Base-by-base conservation (phyloP, 164 flowering plant genomes). In the Stephania cephalantha region DNA sequence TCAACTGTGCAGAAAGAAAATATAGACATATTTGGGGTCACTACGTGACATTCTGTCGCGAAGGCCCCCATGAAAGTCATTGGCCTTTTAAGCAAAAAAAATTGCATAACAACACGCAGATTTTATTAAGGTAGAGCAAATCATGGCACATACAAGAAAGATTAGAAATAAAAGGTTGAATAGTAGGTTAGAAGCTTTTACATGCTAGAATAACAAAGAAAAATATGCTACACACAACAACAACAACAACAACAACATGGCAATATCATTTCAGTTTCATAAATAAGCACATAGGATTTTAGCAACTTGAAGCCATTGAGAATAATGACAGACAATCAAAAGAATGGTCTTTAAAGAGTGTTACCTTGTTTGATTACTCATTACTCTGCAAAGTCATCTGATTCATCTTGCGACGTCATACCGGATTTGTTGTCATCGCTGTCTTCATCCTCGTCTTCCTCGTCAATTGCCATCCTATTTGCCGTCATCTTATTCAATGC, bases 401-500 rank as follows among this genome's bases (percentile, higher is more conserved):
- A 85, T 71, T 81, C 84, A 30, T 85, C 89, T n/a, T 87, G 85
- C 12, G 97, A 85, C 64, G 93, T 91, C 55, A 89, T 84, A 20
- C 88, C 94, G 9, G 94, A 91, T 15, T 22, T 78, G 63, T 77
- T 86, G 20, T 86, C 94, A 20, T 83, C 84, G 7, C 13, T 46
- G 20, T 71, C 78, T 9, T 7, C 75, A 17, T 77, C 85, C 7
- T 80, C 85, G 3, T 79, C 84, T 45, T 81, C 82, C 46, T 80
- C 90, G 31, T 74, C 76, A 7, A 71, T 79, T 6, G 69, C 64
- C 9, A 78, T 68, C 73, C 53, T 81, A 55, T 63, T 79, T 8
- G 88, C 83, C 5, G 85, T 82, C 79, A 95, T 87, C 84, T 85
- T 95, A 76, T 82, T 76, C 76, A 95, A 45, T 69, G 98, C 99